Percentiles rank a stretch among this genome's conserved stretches.
Conservation (phyloP, 495 filamentous ascomycete genomes). For the Pseudotulostoma volvatum region DNA sequence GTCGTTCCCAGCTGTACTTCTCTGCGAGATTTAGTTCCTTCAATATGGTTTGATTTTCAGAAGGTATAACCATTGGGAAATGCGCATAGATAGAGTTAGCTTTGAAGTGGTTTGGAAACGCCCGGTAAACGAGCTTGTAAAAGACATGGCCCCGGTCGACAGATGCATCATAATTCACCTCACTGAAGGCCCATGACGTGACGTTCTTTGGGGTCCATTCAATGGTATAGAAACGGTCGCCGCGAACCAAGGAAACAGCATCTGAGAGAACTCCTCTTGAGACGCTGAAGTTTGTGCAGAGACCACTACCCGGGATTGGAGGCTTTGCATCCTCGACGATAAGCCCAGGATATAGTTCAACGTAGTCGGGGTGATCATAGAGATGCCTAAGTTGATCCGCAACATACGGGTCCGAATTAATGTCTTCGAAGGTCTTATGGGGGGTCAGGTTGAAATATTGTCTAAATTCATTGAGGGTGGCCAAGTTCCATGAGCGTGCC, state of each 20-base stretch:
- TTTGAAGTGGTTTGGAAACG: constrained; percentile 42
- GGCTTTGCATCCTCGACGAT: constrained; percentile 68
- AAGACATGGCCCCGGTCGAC: constrained; percentile 43
- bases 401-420: constrained; percentile 65
- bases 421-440: constrained; percentile 67
- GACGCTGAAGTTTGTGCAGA: constrained; percentile 68
- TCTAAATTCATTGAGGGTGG: constrained; percentile 76
- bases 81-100: constrained; percentile 41
- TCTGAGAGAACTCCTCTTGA: constrained; percentile 74
- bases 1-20: constrained; percentile 36
- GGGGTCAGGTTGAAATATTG: constrained; percentile 60
- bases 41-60: constrained; percentile 36
- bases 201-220: constrained; percentile 57
- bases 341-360: constrained; percentile 70
- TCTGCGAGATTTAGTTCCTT: constrained; percentile 23
- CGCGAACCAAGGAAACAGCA: constrained; percentile 68
- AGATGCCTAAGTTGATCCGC: constrained; percentile 53
- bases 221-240: constrained; percentile 73
- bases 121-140: constrained; percentile 43
- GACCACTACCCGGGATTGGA: constrained; percentile 64
- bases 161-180: constrained; percentile 29
- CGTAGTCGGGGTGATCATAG: constrained; percentile 64
- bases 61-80: constrained; percentile 42
- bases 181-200: constrained; percentile 62
- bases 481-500: constrained; percentile 65